Evolutionary conservation across 257 asterid species (phyloP).

Genomic region (Linaria vulgaris): DNA sequence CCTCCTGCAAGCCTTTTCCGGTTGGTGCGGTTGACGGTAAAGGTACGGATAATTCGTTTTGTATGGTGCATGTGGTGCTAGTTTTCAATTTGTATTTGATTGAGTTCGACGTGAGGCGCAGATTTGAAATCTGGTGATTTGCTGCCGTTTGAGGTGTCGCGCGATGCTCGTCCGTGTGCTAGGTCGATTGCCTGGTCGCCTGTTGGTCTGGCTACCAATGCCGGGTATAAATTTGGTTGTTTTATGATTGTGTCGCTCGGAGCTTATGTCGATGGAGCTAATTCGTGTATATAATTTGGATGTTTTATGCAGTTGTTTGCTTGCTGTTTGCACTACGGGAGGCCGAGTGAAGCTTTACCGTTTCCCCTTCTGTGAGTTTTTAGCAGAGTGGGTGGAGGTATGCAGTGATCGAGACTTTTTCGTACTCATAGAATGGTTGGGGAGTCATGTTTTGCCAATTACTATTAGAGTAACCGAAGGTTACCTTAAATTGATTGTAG

Average conservation of each 20-base stretch:
- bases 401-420: conserved; percentile 14
- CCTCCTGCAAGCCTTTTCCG: conserved; percentile 66
- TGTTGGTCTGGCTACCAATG: conserved; percentile 71
- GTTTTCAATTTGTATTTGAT: not conserved
- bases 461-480: not conserved
- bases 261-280: conserved; percentile 20
- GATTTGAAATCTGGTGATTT: conserved; percentile 69
- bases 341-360: conserved; percentile 82
- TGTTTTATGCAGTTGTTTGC: conserved; percentile 67
- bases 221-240: conserved; percentile 50
- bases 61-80: not conserved
- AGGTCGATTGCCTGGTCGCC: conserved; percentile 96
- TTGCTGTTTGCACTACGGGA: conserved; percentile 80
- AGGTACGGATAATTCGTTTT: conserved; percentile 42
- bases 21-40: conserved; percentile 60
- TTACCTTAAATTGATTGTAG: conserved; percentile 1
- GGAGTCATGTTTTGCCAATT: not conserved
- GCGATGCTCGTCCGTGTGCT: conserved; percentile 66
- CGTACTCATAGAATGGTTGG: not conserved
- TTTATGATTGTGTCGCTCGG: conserved; percentile 4
- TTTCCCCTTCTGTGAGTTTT: conserved; percentile 67
- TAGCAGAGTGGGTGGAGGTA: conserved; percentile 89
- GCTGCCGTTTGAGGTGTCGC: conserved; percentile 60
- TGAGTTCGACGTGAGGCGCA: conserved; percentile 28
- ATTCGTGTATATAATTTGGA: conserved; percentile 14